Evolutionary conservation across 2,329 filamentous ascomycete genomes (phyloP).

Genomic region (Cercospora janseana): DNA sequence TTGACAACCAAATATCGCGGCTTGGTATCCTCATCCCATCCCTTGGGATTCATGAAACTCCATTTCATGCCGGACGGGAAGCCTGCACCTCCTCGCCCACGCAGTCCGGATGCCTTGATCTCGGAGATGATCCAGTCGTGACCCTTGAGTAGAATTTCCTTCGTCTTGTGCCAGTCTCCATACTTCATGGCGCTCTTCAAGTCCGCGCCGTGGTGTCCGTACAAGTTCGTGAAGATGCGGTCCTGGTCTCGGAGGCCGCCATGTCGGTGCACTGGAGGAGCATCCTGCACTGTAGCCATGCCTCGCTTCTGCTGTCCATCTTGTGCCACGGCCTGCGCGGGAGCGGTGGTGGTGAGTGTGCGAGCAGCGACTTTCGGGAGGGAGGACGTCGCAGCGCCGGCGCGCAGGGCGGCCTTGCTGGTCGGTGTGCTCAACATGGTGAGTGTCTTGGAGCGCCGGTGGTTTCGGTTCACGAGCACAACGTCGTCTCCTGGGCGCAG

Average conservation of each 20-base stretch:
- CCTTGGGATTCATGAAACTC: slow-evolving; percentile 98
- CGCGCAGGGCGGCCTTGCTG: slow-evolving; percentile 33
- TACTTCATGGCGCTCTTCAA: slow-evolving; percentile 94
- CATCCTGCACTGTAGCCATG: slow-evolving; percentile 60
- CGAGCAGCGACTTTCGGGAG: slow-evolving; percentile 36
- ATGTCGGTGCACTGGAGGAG: slow-evolving; percentile 62
- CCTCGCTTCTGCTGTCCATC: slow-evolving; percentile 58
- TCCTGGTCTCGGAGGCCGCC: slow-evolving; percentile 94
- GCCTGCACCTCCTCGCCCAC: slow-evolving; percentile 93
- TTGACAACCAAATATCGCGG: slow-evolving; percentile 97
- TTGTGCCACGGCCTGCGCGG: slow-evolving; percentile 32
- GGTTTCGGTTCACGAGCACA: slow-evolving; percentile 13
- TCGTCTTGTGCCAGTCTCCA: slow-evolving; percentile 99
- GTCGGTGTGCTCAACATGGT: slow-evolving; percentile 37
- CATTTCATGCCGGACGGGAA: slow-evolving; percentile 99
- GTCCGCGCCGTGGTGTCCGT: slow-evolving; percentile 86
- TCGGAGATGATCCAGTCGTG: slow-evolving; percentile 99
- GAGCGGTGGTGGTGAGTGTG: slow-evolving; percentile 30
- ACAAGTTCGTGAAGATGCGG: slow-evolving; percentile 98
- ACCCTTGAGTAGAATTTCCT: slow-evolving; percentile 95
- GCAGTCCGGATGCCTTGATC: slow-evolving; percentile 91
- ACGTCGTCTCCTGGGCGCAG: slow-evolving; percentile 31
- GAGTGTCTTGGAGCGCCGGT: background rate
- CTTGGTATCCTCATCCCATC: slow-evolving; percentile 96
- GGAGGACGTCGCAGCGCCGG: slow-evolving; percentile 27